phyloP scores from a whole-genome alignment of 148 eudicot species.

The Agrostemma githago region DNA sequence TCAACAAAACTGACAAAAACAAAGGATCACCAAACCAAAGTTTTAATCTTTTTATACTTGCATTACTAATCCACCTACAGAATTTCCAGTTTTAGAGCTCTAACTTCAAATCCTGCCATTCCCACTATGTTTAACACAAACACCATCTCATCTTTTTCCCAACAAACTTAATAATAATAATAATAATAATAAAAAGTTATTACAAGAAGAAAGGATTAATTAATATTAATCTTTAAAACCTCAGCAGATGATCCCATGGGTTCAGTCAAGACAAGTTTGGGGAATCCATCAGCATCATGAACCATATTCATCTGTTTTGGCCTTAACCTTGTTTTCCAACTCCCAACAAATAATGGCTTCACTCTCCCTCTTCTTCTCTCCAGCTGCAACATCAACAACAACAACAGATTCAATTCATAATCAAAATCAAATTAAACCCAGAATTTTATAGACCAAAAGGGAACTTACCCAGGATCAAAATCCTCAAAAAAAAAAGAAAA shows the following conservation, averaged over 20 bases:
- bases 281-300: slow-evolving; percentile 47
- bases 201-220: neutral
- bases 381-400: slow-evolving; percentile 34
- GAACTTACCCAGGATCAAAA: neutral
- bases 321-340: slow-evolving; percentile 32
- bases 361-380: slow-evolving; percentile 31
- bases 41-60: too few relatives aligned
- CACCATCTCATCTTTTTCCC: too few relatives aligned
- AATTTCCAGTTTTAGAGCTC: too few relatives aligned
- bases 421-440: neutral
- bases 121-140: too few relatives aligned
- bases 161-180: too few relatives aligned
- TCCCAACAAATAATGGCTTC: slow-evolving; percentile 33
- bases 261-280: slow-evolving; percentile 51
- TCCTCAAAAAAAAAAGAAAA: neutral
- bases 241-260: slow-evolving; percentile 85
- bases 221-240: slow-evolving; percentile 39
- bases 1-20: too few relatives aligned
- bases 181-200: too few relatives aligned
- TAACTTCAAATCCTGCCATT: too few relatives aligned
- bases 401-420: neutral
- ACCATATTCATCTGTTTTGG: slow-evolving; percentile 36
- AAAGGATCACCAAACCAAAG: too few relatives aligned
- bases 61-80: too few relatives aligned
- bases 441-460: neutral